These are phyloP conservation scores for Hemisphaericaspora xylofermentans DNA, from an alignment of 1,139 yeast species.

Conservation along the genomic window DNA sequence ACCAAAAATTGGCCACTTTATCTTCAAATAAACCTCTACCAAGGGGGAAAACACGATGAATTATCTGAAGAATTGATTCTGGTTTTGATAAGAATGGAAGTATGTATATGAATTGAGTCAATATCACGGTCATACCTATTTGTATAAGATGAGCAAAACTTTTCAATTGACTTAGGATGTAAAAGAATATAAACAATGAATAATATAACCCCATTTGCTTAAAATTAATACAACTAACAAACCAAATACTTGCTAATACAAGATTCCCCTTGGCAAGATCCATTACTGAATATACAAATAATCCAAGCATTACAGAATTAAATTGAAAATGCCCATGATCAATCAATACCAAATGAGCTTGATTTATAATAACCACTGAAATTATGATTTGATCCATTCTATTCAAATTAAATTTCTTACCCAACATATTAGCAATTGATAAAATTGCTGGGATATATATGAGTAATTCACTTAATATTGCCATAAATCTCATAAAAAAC, in stretches of 20 bases:
- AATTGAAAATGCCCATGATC: conserved; percentile 98
- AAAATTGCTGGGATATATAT: conserved; percentile 81
- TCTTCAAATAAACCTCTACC: conserved; percentile 95
- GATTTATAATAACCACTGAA: conserved; percentile 72
- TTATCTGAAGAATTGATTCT: conserved; percentile 29
- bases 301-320: conserved; percentile 91
- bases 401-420: conserved; percentile 50
- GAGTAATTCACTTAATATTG: conserved; percentile 69
- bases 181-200: conserved; percentile 84
- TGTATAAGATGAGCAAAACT: conserved; percentile 42
- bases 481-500: conserved; percentile 81
- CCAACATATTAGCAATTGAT: conserved; percentile 65
- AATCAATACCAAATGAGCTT: conserved; percentile 77
- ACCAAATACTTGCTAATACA: conserved; percentile 73
- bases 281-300: conserved; percentile 65
- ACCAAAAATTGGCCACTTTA: conserved; percentile 97
- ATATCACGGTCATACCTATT: conserved; percentile 62
- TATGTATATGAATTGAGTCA: conserved; percentile 52
- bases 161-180: conserved; percentile 52
- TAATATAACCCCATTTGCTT: conserved; percentile 96
- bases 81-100: conserved; percentile 51
- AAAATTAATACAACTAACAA: conserved; percentile 74
- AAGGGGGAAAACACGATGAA: conserved; percentile 84
- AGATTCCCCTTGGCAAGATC: conserved; percentile 65
- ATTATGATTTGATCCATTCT: conserved; percentile 77